phyloP scores from a whole-genome alignment of 345 rosid species.

The Eucalyptus tenuipes region DNA sequence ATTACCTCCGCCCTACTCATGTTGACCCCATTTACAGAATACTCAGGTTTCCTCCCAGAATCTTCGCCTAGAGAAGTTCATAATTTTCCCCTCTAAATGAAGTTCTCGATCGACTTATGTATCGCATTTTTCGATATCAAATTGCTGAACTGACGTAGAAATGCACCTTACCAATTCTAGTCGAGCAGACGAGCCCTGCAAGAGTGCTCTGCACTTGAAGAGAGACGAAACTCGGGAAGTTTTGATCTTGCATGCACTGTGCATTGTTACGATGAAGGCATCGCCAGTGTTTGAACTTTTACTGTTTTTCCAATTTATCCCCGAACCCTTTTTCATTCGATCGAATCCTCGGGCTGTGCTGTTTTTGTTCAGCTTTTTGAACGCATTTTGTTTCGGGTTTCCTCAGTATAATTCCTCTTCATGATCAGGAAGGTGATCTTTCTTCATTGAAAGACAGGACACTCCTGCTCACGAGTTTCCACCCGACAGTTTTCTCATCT shows the following conservation, averaged over 20 bases:
- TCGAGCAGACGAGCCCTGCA: neutral
- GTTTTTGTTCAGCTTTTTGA: neutral
- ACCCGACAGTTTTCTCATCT: neutral
- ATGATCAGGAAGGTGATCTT: neutral
- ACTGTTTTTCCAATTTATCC: neutral
- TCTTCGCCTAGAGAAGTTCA: neutral
- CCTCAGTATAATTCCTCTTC: neutral
- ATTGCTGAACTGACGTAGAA: neutral
- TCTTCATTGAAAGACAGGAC: neutral
- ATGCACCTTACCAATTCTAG: neutral
- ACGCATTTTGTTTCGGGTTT: neutral
- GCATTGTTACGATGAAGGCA: fast-evolving
- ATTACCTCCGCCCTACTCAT: neutral
- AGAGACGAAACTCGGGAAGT: neutral
- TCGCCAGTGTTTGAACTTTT: neutral
- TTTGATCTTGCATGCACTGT: neutral
- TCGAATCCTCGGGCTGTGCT: neutral
- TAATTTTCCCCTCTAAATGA: neutral
- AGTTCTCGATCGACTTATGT: neutral
- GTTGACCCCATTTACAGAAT: neutral
- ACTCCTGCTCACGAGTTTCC: neutral
- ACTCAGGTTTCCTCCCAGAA: neutral
- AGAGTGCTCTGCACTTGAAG: neutral
- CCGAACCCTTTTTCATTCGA: neutral
- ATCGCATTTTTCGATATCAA: neutral